Evolutionary conservation across 2,329 filamentous ascomycete species (phyloP).

Genomic region (Alternaria sp.): DNA sequence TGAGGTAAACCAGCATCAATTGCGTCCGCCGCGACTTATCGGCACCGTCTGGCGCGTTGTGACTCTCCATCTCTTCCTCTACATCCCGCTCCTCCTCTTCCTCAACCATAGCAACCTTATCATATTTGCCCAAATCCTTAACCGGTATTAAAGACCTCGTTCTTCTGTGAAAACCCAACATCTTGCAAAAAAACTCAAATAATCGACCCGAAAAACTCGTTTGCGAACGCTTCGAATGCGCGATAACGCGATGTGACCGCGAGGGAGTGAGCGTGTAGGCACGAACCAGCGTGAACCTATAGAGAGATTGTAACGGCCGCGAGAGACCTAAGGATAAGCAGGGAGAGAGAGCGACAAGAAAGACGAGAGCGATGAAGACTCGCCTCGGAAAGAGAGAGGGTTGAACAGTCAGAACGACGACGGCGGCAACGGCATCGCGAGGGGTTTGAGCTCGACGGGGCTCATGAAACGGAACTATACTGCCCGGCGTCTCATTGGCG

Average conservation of each 20-base stretch:
- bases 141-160: constrained; percentile 53
- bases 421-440: constrained; percentile 22
- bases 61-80: constrained; percentile 39
- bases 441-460: constrained; percentile 20
- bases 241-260: constrained; percentile 20
- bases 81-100: constrained; percentile 32
- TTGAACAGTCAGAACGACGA: constrained; percentile 11
- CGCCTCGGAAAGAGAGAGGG: constrained; percentile 32
- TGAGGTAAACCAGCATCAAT: constrained; percentile 52
- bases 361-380: constrained; percentile 37
- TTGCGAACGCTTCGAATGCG: constrained; percentile 7
- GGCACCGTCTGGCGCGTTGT: constrained; percentile 20
- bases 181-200: constrained; percentile 28
- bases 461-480: constrained; percentile 24
- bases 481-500: constrained; percentile 19
- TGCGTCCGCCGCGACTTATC: constrained; percentile 41
- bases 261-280: constrained; percentile 13
- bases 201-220: constrained; percentile 1
- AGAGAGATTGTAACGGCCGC: constrained; percentile 42
- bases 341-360: constrained; percentile 44
- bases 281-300: constrained; percentile 37
- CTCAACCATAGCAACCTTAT: constrained; percentile 44
- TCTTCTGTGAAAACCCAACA: constrained; percentile 54
- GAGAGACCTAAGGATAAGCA: constrained; percentile 28
- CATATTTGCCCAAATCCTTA: constrained; percentile 51